These are phyloP conservation scores for Zygotorulaspora danielsina DNA, from an alignment of 805 yeast genomes.

Conservation along the genomic window DNA sequence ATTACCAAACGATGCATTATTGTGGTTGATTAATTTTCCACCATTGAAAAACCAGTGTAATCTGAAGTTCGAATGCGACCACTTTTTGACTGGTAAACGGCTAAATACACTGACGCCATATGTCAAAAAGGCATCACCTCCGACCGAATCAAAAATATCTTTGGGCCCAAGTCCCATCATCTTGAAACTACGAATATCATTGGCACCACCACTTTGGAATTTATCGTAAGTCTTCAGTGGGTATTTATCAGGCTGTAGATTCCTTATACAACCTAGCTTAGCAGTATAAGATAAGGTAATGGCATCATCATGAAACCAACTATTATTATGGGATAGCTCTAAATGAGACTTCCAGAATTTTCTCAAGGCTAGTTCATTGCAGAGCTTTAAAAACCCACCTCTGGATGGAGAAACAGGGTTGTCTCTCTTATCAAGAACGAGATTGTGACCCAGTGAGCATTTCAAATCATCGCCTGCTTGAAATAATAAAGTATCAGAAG, in stretches of 20 bases:
- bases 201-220: slow-evolving; percentile 78
- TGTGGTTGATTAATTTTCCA: slow-evolving; percentile 51
- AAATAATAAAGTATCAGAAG: slow-evolving; percentile 53
- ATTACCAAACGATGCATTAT: slow-evolving; percentile 19
- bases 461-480: slow-evolving; percentile 63
- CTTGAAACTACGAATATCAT: slow-evolving; percentile 66
- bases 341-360: slow-evolving; percentile 30
- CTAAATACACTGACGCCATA: slow-evolving; percentile 56
- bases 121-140: slow-evolving; percentile 61
- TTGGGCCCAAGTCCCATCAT: slow-evolving; percentile 64
- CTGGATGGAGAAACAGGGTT: slow-evolving; percentile 40
- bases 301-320: slow-evolving; percentile 28
- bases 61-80: slow-evolving; percentile 46
- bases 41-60: slow-evolving; percentile 61
- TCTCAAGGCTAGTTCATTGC: slow-evolving; percentile 43
- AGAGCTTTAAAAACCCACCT: slow-evolving; percentile 42
- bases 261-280: slow-evolving; percentile 53
- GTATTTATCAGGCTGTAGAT: slow-evolving; percentile 33
- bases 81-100: slow-evolving; percentile 50
- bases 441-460: slow-evolving; percentile 43
- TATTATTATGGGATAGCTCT: slow-evolving; percentile 29
- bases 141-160: slow-evolving; percentile 51
- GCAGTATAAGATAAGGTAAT: slow-evolving; percentile 46
- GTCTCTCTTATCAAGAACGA: slow-evolving; percentile 41
- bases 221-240: slow-evolving; percentile 66